phyloP scores from a whole-genome alignment of 306 rosid species.

The Quercus dentata region DNA sequence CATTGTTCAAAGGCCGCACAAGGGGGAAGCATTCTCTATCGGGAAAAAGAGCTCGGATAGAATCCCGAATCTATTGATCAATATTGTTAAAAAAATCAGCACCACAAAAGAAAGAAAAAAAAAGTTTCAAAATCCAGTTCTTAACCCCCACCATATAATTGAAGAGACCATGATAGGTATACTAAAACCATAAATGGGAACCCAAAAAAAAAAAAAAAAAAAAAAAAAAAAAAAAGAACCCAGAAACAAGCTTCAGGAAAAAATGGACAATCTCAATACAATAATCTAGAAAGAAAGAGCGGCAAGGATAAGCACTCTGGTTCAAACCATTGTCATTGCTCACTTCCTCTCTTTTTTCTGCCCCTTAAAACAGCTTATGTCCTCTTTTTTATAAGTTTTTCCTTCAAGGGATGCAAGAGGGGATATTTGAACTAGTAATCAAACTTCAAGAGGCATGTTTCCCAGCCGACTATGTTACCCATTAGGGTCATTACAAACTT shows the following conservation, averaged over 20 bases:
- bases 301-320: background rate
- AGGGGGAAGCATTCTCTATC: slow-evolving; percentile 97
- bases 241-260: background rate
- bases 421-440: too few species aligned
- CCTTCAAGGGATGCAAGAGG: too few species aligned
- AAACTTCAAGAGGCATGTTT: too few species aligned
- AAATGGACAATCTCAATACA: background rate
- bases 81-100: slow-evolving; percentile 24
- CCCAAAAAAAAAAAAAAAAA: background rate
- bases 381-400: too few species aligned
- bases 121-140: slow-evolving; percentile 1
- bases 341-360: too few species aligned
- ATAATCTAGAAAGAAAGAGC: background rate
- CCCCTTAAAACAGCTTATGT: too few species aligned
- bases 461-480: too few species aligned
- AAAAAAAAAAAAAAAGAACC: too few species aligned
- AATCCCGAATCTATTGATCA: slow-evolving; percentile 73
- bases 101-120: slow-evolving; percentile 9
- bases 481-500: too few species aligned
- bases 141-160: background rate
- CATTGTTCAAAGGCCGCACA: slow-evolving; percentile 84
- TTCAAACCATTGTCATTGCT: too few species aligned
- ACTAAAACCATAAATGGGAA: background rate
- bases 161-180: background rate
- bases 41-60: slow-evolving; percentile 90